Evolutionary conservation across 2,329 filamentous ascomycete genomes (phyloP).

Genomic region (Arthrinium puccinioides): DNA sequence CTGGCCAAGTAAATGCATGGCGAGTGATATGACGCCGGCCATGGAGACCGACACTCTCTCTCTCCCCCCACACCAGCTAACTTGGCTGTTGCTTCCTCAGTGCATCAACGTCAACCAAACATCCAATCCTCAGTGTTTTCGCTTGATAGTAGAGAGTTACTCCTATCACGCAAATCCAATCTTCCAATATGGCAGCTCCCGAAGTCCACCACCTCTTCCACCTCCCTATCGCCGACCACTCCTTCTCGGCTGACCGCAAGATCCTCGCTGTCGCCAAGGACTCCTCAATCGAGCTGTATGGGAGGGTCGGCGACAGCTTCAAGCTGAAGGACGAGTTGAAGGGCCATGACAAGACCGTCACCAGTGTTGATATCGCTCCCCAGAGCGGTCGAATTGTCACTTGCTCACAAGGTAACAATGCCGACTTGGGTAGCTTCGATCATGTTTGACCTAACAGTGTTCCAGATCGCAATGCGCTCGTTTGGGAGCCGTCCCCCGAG

Average conservation of each 20-base stretch:
- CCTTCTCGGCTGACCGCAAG: conserved; percentile 86
- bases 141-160: conserved; percentile 98
- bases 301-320: conserved; percentile 64
- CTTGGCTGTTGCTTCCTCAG: too few relatives aligned
- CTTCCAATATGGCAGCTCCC: conserved; percentile 64
- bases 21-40: too few relatives aligned
- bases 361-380: conserved; percentile 90
- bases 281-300: conserved; percentile 83
- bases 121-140: too few relatives aligned
- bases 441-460: not conserved
- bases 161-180: conserved; percentile 58
- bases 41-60: too few relatives aligned
- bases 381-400: conserved; percentile 90
- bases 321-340: conserved; percentile 86
- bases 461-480: conserved; percentile 84
- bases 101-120: too few relatives aligned
- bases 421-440: too few relatives aligned
- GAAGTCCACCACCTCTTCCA: conserved; percentile 98
- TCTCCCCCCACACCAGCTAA: too few relatives aligned
- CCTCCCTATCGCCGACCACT: conserved; percentile 92
- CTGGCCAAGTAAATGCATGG: too few relatives aligned
- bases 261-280: conserved; percentile 89
- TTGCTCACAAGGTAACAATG: conserved; percentile 89
- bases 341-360: conserved; percentile 95
- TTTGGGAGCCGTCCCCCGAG: conserved; percentile 89